phyloP scores from a whole-genome alignment of 2,329 filamentous ascomycete genomes.

The Pseudogymnoascus sp. region DNA sequence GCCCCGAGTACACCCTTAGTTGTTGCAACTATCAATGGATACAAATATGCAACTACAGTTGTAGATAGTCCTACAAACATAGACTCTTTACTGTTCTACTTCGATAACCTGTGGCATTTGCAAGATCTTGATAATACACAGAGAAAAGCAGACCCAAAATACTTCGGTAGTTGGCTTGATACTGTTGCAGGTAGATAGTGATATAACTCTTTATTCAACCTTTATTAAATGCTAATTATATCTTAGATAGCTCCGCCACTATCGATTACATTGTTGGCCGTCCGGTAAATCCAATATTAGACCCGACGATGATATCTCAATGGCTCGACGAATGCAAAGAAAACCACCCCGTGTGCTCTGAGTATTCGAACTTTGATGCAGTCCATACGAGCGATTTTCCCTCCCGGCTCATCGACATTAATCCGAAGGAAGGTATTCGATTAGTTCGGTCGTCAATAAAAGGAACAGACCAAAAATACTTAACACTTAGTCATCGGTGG shows the following conservation, averaged over 20 bases:
- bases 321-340: not conserved
- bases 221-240: not conserved
- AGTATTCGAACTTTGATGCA: not conserved
- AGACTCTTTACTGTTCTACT: not conserved
- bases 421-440: not conserved
- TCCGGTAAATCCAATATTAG: not conserved
- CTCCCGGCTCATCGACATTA: not conserved
- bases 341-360: not conserved
- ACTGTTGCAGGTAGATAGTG: not conserved
- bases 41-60: not conserved
- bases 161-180: not conserved
- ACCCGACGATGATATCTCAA: not conserved
- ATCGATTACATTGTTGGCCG: not conserved
- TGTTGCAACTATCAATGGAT: not conserved
- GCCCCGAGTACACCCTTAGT: not conserved
- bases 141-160: not conserved
- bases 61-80: not conserved
- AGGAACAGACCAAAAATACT: not conserved
- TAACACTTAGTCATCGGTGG: not conserved
- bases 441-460: not conserved
- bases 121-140: not conserved
- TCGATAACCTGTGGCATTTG: not conserved
- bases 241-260: not conserved
- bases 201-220: not conserved
- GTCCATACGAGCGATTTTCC: not conserved